phyloP scores from a whole-genome alignment of 2,329 filamentous ascomycete species.

The Colletotrichum lini region DNA sequence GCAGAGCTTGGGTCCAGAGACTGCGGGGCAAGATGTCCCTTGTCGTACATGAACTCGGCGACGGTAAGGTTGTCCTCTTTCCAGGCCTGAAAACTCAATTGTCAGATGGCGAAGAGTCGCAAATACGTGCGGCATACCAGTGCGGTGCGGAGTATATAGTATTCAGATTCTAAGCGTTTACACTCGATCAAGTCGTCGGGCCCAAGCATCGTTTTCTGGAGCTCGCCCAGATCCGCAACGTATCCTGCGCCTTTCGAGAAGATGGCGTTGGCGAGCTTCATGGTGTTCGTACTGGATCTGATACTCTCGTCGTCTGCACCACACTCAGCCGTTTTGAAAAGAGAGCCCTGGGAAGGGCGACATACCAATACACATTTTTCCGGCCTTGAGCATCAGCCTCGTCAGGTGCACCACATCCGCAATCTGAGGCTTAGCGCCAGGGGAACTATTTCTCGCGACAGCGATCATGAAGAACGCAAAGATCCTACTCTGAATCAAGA shows the following conservation, averaged over 20 bases:
- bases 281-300: conserved; percentile 52
- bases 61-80: conserved; percentile 80
- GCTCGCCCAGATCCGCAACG: conserved; percentile 56
- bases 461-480: conserved; percentile 80
- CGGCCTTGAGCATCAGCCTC: conserved; percentile 77
- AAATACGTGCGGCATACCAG: conserved; percentile 65
- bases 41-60: conserved; percentile 83
- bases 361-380: conserved; percentile 73
- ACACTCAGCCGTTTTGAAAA: conserved; percentile 28
- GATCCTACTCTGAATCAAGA: conserved; percentile 59
- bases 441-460: conserved; percentile 58
- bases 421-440: conserved; percentile 42
- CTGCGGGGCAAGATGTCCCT: conserved; percentile 61
- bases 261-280: conserved; percentile 66
- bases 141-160: conserved; percentile 74
- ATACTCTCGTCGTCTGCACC: conserved; percentile 62
- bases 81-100: conserved; percentile 71
- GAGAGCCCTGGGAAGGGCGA: conserved; percentile 33
- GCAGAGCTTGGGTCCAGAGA: conserved; percentile 63
- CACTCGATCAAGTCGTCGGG: conserved; percentile 50
- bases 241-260: conserved; percentile 76
- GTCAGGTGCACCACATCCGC: conserved; percentile 70
- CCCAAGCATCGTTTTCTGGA: conserved; percentile 45
- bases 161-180: conserved; percentile 69
- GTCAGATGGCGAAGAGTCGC: not conserved